Conservation (phyloP, 352 stramenopile species). For the Elongisporangium undulatum region DNA sequence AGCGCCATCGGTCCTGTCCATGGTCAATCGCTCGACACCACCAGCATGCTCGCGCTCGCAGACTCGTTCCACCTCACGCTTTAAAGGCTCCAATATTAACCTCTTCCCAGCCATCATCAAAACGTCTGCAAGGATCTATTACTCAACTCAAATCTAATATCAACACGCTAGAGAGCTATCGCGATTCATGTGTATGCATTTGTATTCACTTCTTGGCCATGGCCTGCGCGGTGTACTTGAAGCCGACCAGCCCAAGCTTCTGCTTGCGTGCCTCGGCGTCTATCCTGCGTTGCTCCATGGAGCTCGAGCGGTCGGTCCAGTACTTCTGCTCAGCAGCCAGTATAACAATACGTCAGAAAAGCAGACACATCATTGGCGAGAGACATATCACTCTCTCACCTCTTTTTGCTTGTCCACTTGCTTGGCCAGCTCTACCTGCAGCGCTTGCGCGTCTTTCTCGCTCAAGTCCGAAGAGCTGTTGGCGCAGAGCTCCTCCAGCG, state of each 20-base stretch:
- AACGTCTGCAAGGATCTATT: neutral
- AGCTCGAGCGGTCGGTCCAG: constrained; percentile 59
- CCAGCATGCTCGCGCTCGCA: constrained; percentile 63
- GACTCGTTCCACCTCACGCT: constrained; percentile 80
- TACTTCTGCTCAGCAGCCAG: constrained; percentile 33
- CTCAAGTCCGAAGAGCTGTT: constrained; percentile 3
- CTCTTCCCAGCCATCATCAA: neutral
- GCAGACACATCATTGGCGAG: neutral
- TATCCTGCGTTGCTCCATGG: constrained; percentile 50
- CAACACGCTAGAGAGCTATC: neutral
- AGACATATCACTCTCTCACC: constrained; percentile 7
- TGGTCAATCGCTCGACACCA: constrained; percentile 55
- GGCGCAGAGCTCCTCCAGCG: constrained; percentile 55
- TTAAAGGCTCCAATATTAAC: constrained; percentile 8
- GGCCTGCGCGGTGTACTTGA: constrained; percentile 67
- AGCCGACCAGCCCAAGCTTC: constrained; percentile 58
- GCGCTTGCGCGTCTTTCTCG: constrained; percentile 26
- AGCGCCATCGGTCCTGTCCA: constrained; percentile 69
- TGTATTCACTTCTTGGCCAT: constrained; percentile 27
- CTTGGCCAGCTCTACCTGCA: constrained; percentile 47
- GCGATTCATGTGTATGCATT: constrained; percentile 3
- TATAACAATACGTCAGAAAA: neutral
- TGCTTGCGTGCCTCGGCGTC: constrained; percentile 76
- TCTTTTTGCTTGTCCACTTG: constrained; percentile 63
- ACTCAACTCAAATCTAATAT: constrained; percentile 1